Evolutionary conservation across 306 rosid genomes (phyloP), one percentile per base, ranked within the genome.

Genomic region (Cucurbita argyrosperma): DNA sequence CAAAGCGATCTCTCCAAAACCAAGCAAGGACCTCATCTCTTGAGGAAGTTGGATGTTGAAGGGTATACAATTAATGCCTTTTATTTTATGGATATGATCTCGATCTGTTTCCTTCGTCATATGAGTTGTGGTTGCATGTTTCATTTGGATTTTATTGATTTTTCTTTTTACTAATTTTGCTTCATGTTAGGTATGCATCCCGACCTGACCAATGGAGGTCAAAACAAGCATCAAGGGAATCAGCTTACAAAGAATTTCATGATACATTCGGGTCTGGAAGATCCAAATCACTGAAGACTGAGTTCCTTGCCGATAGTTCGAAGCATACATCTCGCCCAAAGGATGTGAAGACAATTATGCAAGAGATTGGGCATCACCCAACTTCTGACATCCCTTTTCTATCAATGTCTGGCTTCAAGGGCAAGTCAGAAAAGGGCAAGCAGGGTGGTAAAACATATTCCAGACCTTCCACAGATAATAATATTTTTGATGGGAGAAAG

Each of bases 131-230:
- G 45, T 26, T 51, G 75, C 35, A 23, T 16, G 37, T 16, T 15
- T 43, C 63, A 53, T 71, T 71, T 21, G 53, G 68, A 23, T 65
- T 57, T 23, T 1, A 46, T 11, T 53, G 56, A 35, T 5, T 59
- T 39, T 77, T 54, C 38, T 21, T 66, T 47, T 45, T 45, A 45
- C 45, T 38, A 49, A 69, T 66, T 68, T 49, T 79, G 3, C 79
- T 76, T 76, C 42, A 74, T 74, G 43, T 74, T 88, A 94, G 97
- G 70, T 94, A 79, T 85, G 88, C 90, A 79, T 68, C 86, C 64
- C 83, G 76, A 78, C 96, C 97, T 78, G 95, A 89, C 66, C 92
- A 84, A 75, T 94, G 99, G 99, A 89, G 90, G 89, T 86, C 95
- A 72, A 89, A 75, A 80, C 96, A 88, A 81, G 82, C 80, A 78